These are phyloP conservation scores for Trichoderma erinaceum DNA, from an alignment of 495 filamentous ascomycete species.

Conservation along the genomic window DNA sequence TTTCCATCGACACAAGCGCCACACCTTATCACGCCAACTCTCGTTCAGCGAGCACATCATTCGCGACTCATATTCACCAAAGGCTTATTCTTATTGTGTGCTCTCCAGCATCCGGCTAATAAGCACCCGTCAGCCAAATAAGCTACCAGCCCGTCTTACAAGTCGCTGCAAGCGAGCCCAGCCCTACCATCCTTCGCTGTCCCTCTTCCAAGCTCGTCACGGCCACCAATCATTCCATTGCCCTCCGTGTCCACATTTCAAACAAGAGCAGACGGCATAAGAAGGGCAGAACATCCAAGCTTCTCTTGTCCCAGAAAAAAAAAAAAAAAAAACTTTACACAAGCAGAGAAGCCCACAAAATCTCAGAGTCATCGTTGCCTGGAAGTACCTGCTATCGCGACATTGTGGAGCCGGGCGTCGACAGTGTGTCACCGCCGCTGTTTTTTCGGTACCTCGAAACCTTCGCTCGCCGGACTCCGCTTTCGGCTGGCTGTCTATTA, in stretches of 20 bases:
- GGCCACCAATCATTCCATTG: not conserved
- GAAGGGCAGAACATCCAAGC: not conserved
- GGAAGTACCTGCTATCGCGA: not conserved
- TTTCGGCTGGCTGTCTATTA: conserved; percentile 3
- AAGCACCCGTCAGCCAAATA: not conserved
- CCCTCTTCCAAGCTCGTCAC: not conserved
- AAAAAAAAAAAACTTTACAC: not conserved
- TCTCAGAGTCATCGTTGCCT: conserved; percentile 5
- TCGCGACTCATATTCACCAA: too few species aligned
- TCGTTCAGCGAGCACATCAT: too few species aligned
- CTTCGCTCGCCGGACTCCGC: not conserved
- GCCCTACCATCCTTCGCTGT: not conserved
- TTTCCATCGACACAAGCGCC: too few species aligned
- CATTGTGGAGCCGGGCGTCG: conserved; percentile 13
- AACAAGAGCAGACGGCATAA: not conserved
- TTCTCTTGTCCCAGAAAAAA: not conserved
- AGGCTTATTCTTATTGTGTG: too few species aligned
- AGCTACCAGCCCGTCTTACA: conserved; percentile 5
- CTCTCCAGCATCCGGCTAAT: not conserved
- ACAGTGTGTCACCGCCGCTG: conserved; percentile 9
- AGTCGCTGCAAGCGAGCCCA: not conserved
- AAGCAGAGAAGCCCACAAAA: conserved; percentile 7
- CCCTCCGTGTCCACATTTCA: not conserved
- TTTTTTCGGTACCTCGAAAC: conserved; percentile 2
- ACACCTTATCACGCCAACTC: too few species aligned